Evolutionary conservation across 805 yeast genomes (phyloP).

Genomic region (Kuraishia ogatae): DNA sequence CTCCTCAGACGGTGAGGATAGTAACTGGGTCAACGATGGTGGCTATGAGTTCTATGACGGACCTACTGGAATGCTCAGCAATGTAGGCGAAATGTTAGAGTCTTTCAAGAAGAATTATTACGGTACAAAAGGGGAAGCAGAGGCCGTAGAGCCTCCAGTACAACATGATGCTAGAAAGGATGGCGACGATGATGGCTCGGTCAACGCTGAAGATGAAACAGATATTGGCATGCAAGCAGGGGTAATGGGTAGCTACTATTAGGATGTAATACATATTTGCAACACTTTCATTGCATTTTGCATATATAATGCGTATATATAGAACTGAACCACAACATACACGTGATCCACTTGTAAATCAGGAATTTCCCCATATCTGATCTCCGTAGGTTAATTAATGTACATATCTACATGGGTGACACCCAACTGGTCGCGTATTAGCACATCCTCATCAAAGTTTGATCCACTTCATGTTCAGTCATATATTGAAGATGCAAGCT

Average conservation of each 20-base stretch:
- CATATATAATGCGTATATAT: too few relatives aligned
- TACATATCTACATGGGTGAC: too few relatives aligned
- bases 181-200: background rate
- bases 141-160: background rate
- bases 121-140: background rate
- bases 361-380: too few relatives aligned
- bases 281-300: background rate
- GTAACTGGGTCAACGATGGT: conserved; percentile 42
- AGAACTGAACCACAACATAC: too few relatives aligned
- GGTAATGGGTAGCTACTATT: conserved; percentile 4
- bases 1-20: background rate
- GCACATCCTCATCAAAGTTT: background rate
- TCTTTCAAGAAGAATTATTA: conserved; percentile 23
- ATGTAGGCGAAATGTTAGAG: conserved; percentile 52
- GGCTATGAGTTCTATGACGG: conserved; percentile 42
- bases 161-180: background rate
- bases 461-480: background rate
- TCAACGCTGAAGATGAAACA: background rate
- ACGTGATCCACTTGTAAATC: too few relatives aligned
- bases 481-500: background rate
- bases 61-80: conserved; percentile 62
- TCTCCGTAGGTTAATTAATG: too few relatives aligned
- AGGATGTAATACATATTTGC: background rate
- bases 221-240: background rate
- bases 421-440: too few relatives aligned